Conservation (phyloP, 306 rosid genomes). For the Malus asiatica region DNA sequence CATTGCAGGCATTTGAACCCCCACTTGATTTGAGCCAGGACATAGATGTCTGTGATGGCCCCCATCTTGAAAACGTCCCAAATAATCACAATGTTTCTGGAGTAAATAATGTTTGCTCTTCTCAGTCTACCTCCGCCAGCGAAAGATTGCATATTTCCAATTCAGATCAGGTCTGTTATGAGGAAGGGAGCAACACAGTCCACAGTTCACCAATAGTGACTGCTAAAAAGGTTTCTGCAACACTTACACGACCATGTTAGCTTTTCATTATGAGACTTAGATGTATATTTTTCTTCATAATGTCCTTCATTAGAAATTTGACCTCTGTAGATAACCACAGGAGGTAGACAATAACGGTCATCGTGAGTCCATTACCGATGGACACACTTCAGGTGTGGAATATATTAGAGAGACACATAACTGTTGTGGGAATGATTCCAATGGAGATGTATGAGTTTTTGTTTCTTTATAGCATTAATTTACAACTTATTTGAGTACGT, state of each 20-base stretch:
- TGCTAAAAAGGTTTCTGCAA: conserved; percentile 47
- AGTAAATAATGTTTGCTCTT: conserved; percentile 31
- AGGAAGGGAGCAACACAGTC: conserved; percentile 33
- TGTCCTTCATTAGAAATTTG: conserved; percentile 53
- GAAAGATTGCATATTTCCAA: conserved; percentile 33
- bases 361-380: conserved; percentile 25
- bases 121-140: conserved; percentile 40
- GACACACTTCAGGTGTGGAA: conserved; percentile 30
- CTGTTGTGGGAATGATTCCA: conserved; percentile 41
- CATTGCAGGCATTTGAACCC: conserved; percentile 81
- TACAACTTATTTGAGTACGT: background rate
- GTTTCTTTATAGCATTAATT: background rate
- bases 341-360: conserved; percentile 45
- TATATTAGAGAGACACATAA: conserved; percentile 31
- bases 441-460: conserved; percentile 60
- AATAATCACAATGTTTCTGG: conserved; percentile 30
- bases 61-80: conserved; percentile 25
- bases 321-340: conserved; percentile 70
- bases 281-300: background rate
- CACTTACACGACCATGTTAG: background rate
- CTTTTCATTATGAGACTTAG: conserved; percentile 16
- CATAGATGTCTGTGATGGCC: conserved; percentile 39
- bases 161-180: conserved; percentile 35
- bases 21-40: conserved; percentile 86
- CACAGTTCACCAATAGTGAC: conserved; percentile 23